Evolutionary conservation across 2,329 filamentous ascomycete species (phyloP), one percentile per base, ranked within the genome.

Genomic region (Leptosphaerulina australis): DNA sequence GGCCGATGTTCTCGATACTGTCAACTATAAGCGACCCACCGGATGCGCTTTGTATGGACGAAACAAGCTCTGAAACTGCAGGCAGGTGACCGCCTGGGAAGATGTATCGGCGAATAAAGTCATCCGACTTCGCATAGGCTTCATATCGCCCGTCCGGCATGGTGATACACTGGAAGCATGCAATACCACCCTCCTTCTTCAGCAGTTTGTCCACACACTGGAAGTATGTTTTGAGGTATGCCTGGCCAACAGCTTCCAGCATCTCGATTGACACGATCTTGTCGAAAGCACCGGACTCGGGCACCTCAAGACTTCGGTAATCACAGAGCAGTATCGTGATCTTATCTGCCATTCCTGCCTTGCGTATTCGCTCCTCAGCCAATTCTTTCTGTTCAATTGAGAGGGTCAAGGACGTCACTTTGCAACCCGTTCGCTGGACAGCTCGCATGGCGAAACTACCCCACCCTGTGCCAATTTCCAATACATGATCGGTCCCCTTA

Each of bases 401-500:
- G 5, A 90, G 73, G 0, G 87, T 90, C 50, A 90, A 69, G 47
- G 80, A 85, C 1, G 88, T 91, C 2, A 90, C 83, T 15, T 79
- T 78, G 66, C 88, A 91, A 5, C 85, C 85, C 0, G 86, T 89
- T 57, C 73, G 78, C 52, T 79, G 76, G 1, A 87, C 87, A 0
- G 87, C 87, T 55, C 84, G 80, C 31, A 91, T 88, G 3, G 87
- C 87, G 59, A 91, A 86, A 26, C 83, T 86, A 1, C 88, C 88
- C 88, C 87, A 91, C 10, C 88, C 87, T 2, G 86, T 89, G 2
- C 88, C 88, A 44, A 91, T 90, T 60, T 91, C 88, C 12, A 91
- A 73, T 1, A 91, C 83, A 62, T 89, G 87, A 55, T 91, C 87
- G 1, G 78, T 79, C 0, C 78, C 49, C 55, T 87, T 84, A 56